Conservation (phyloP, 441 rosid genomes). For the Erodium texanum region DNA sequence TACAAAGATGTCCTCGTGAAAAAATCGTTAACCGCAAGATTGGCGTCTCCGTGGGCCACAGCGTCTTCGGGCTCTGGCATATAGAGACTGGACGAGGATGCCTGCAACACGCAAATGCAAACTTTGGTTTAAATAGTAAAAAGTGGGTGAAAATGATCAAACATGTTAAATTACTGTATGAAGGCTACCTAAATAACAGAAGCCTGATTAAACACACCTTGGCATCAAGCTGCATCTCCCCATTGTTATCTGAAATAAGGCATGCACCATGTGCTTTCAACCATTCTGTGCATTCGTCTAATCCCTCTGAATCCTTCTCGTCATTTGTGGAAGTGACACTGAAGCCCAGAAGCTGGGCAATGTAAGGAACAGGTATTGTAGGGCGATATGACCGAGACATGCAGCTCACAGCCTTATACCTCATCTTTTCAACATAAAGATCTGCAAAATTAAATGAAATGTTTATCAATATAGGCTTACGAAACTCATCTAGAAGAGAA, state of each 20-base stretch:
- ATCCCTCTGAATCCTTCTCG: constrained; percentile 42
- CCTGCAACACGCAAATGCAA: constrained; percentile 34
- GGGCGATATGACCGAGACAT: constrained; percentile 93
- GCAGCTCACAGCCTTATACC: constrained; percentile 82
- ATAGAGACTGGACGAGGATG: constrained; percentile 62
- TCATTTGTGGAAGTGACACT: constrained; percentile 22
- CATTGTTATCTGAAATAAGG: constrained; percentile 46
- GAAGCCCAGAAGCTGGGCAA: constrained; percentile 78
- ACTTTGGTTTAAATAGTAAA: background rate
- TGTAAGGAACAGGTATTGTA: constrained; percentile 62
- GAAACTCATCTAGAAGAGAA: background rate
- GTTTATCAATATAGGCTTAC: background rate
- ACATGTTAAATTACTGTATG: no score
- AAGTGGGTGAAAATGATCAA: no score
- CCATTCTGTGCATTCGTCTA: constrained; percentile 83
- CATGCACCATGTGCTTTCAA: constrained; percentile 84
- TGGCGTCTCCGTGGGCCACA: constrained; percentile 85
- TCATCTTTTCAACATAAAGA: constrained; percentile 85
- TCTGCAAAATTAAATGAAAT: constrained; percentile 40
- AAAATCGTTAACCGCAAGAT: constrained; percentile 87
- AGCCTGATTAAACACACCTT: constrained; percentile 40
- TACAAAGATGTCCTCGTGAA: constrained; percentile 50
- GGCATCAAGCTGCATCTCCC: constrained; percentile 75
- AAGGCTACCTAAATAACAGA: no score
- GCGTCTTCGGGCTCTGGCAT: constrained; percentile 98